These are phyloP conservation scores for Pythium oligandrum DNA, from an alignment of 352 stramenopile species.

Conservation along the genomic window DNA sequence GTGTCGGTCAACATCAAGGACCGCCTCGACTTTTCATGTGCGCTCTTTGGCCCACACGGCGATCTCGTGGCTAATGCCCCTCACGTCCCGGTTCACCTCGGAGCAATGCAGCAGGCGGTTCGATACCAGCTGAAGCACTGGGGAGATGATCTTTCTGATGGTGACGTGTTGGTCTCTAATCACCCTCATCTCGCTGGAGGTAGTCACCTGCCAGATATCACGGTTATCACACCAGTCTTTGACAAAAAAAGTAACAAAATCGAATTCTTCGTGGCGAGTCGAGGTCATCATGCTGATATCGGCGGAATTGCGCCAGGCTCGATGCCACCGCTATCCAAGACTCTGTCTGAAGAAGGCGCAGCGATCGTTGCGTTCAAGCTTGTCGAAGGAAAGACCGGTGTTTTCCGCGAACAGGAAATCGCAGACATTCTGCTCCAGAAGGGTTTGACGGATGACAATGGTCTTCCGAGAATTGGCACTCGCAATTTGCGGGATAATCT, in stretches of 20 bases:
- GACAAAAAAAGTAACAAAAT: slow-evolving; percentile 85
- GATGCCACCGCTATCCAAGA: slow-evolving; percentile 96
- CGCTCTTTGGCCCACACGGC: slow-evolving; percentile 96
- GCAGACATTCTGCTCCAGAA: slow-evolving; percentile 94
- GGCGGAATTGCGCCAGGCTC: slow-evolving; percentile 94
- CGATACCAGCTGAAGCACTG: slow-evolving; percentile 91
- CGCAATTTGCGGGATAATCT: slow-evolving; percentile 97
- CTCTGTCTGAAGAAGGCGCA: slow-evolving; percentile 95
- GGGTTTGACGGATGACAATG: slow-evolving; percentile 71
- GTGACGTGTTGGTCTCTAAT: slow-evolving; percentile 98
- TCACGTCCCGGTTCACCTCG: slow-evolving; percentile 98
- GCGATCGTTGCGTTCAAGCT: slow-evolving; percentile 99
- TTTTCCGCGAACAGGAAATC: slow-evolving; percentile 97
- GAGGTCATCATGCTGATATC: slow-evolving; percentile 98
- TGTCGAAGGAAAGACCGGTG: slow-evolving; percentile 88
- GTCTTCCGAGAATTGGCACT: slow-evolving; percentile 87
- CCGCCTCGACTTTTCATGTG: slow-evolving; percentile 98
- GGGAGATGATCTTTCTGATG: slow-evolving; percentile 90
- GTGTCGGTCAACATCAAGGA: slow-evolving; percentile 99
- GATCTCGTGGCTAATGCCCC: slow-evolving; percentile 99
- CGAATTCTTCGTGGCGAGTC: slow-evolving; percentile 98
- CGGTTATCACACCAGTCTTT: slow-evolving; percentile 99
- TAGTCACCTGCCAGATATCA: slow-evolving; percentile 98
- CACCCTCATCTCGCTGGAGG: slow-evolving; percentile 98
- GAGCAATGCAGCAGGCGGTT: slow-evolving; percentile 98